Conservation (phyloP, 345 rosid genomes). For the Salix suchowensis region DNA sequence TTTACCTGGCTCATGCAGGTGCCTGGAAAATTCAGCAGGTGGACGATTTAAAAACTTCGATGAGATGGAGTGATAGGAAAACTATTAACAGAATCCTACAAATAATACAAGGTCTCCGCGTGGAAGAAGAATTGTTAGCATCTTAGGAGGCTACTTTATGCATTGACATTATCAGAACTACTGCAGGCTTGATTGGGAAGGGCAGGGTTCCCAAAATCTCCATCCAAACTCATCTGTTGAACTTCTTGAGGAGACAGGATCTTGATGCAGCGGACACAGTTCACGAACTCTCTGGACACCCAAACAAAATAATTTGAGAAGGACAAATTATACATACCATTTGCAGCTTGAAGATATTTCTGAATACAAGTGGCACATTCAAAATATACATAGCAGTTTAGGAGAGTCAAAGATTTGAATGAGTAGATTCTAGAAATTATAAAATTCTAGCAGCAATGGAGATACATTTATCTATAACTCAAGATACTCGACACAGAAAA, state of each 20-base stretch:
- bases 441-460: neutral
- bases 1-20: constrained; percentile 3
- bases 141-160: constrained; percentile 18
- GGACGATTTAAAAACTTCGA: neutral
- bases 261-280: constrained; percentile 60
- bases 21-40: neutral
- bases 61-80: neutral
- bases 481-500: neutral
- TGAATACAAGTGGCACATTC: neutral
- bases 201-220: constrained; percentile 22
- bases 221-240: constrained; percentile 54
- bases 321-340: neutral
- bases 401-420: neutral
- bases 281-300: constrained; percentile 60
- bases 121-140: constrained; percentile 20
- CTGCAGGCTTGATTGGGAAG: constrained; percentile 63
- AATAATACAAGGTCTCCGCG: neutral
- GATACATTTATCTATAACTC: neutral
- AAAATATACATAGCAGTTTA: neutral
- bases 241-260: constrained; percentile 74
- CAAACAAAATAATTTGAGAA: constrained; percentile 1
- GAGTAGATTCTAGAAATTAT: neutral
- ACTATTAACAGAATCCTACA: constrained; percentile 21
- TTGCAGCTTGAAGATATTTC: neutral
- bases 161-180: constrained; percentile 59